Evolutionary conservation across 2,329 filamentous ascomycete species (phyloP).

Genomic region (Fusarium buharicum): DNA sequence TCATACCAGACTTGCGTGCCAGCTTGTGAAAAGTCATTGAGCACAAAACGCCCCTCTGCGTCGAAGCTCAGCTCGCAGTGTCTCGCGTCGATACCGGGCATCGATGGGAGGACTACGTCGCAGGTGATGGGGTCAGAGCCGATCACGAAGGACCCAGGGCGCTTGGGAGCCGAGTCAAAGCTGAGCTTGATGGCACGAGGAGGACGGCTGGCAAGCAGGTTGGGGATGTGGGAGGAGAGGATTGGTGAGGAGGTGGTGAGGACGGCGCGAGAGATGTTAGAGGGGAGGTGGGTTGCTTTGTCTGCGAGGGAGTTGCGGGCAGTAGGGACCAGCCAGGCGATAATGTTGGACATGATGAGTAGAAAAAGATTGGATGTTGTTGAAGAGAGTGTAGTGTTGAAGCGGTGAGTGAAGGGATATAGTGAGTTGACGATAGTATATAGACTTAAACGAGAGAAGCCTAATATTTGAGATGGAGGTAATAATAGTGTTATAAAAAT

Average conservation of each 20-base stretch:
- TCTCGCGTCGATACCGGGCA: constrained; percentile 49
- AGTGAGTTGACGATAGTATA: constrained; percentile 16
- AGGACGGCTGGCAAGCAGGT: constrained; percentile 43
- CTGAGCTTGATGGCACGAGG: constrained; percentile 50
- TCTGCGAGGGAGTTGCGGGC: constrained; percentile 49
- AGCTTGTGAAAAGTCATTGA: constrained; percentile 52
- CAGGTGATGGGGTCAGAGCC: constrained; percentile 52
- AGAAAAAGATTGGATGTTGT: constrained; percentile 3
- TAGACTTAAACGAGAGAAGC: constrained; percentile 44
- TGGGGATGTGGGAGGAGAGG: constrained; percentile 47
- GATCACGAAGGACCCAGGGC: constrained; percentile 52
- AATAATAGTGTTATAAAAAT: neutral
- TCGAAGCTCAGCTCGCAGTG: constrained; percentile 56
- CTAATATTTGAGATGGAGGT: constrained; percentile 2
- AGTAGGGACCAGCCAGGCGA: constrained; percentile 55
- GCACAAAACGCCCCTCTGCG: constrained; percentile 51
- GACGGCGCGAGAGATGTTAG: constrained; percentile 47
- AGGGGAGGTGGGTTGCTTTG: constrained; percentile 47
- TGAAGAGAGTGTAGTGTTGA: constrained; percentile 17
- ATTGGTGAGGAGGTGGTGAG: constrained; percentile 39
- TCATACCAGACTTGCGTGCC: constrained; percentile 58
- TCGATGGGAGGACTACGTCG: constrained; percentile 52
- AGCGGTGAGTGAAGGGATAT: constrained; percentile 15
- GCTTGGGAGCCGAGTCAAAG: constrained; percentile 50
- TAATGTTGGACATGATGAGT: constrained; percentile 46